Base-by-base conservation (phyloP, 805 yeast species). In the Candida rishiriensis region DNA sequence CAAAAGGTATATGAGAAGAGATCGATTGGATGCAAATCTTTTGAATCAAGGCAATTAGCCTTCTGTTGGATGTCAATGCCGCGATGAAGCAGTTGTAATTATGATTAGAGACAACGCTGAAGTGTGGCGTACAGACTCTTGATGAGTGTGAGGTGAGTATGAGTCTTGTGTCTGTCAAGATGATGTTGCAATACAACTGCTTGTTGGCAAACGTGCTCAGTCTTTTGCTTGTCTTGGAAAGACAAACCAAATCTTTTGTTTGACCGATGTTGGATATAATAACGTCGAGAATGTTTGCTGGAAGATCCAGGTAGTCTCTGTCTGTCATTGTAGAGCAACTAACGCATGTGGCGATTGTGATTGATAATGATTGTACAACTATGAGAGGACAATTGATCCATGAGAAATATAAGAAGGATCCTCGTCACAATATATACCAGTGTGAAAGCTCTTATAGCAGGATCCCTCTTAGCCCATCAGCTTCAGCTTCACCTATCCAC, bases 271-370 rank as follows among this genome's bases (percentile, higher is more conserved):
- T 26, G 1, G 42, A 33, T 15, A 49, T 46, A 9, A 54, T 37
- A n/a, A 16, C 33, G 9, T 34, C 32, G 14, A 52, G 14, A 17
- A 54, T 50, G 40, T 52, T 52, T 28, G 44, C 51, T 4, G 57
- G 57, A 17, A 44, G 31, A 35, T 39, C 10, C 13, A 38, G 40
- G 10, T 17, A n/a, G 12, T 29, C 9, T 10, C 29, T 6, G 13
- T 11, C 18, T 10, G 34, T 29, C 40, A 38, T 38, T 21, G 26
- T 21, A 7, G 26, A 21, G 7, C 26, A 21, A 5, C 26, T 21
- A 21, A 5, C 26, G 7, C 7, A 21, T 21, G 26, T n/a, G n/a
- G n/a, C 26, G 26, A 21, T 21, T 21, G 7, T 7, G 26, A 5
- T 4, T 5, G 26, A 21, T 21, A 21, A 21, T 21, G 26, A 21